Percentiles rank a stretch among this genome's conserved stretches.
These are phyloP conservation scores for Debaryomyces maramus DNA, from an alignment of 805 yeast species.

Conservation along the genomic window DNA sequence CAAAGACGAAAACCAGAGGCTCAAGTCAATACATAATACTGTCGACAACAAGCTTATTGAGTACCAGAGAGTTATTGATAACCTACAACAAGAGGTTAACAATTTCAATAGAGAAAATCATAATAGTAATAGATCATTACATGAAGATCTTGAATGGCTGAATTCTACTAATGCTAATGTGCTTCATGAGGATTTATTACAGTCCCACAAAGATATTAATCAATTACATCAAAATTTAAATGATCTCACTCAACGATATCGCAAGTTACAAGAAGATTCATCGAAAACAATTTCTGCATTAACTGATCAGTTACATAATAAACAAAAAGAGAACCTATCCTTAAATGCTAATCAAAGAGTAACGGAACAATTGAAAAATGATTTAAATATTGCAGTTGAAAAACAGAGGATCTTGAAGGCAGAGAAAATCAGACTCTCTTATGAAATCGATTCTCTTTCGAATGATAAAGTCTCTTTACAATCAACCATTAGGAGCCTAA, in stretches of 20 bases:
- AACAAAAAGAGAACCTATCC: slow-evolving; percentile 15
- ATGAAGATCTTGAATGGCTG: neutral
- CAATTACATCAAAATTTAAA: slow-evolving; percentile 16
- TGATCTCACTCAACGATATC: slow-evolving; percentile 16
- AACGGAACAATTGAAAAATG: slow-evolving; percentile 35
- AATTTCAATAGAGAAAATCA: slow-evolving; percentile 19
- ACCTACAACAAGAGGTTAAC: slow-evolving; percentile 32
- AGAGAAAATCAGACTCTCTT: slow-evolving; percentile 45
- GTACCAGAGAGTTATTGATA: slow-evolving; percentile 31
- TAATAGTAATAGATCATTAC: neutral
- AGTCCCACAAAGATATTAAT: slow-evolving; percentile 15
- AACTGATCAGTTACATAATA: slow-evolving; percentile 21
- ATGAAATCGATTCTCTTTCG: slow-evolving; percentile 36
- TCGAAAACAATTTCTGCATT: slow-evolving; percentile 22
- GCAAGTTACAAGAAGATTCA: slow-evolving; percentile 22
- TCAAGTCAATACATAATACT: slow-evolving; percentile 15
- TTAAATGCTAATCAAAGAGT: slow-evolving; percentile 15
- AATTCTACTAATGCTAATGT: slow-evolving; percentile 4
- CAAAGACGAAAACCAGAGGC: slow-evolving; percentile 19
- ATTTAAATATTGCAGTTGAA: slow-evolving; percentile 41
- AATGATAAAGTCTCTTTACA: slow-evolving; percentile 39
- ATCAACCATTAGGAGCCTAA: slow-evolving; percentile 35
- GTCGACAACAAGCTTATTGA: slow-evolving; percentile 29
- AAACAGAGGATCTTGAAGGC: slow-evolving; percentile 45
- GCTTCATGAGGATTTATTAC: slow-evolving; percentile 16